These are phyloP conservation scores for Alternaria triticina DNA, from an alignment of 2,329 filamentous ascomycete genomes.

Conservation along the genomic window DNA sequence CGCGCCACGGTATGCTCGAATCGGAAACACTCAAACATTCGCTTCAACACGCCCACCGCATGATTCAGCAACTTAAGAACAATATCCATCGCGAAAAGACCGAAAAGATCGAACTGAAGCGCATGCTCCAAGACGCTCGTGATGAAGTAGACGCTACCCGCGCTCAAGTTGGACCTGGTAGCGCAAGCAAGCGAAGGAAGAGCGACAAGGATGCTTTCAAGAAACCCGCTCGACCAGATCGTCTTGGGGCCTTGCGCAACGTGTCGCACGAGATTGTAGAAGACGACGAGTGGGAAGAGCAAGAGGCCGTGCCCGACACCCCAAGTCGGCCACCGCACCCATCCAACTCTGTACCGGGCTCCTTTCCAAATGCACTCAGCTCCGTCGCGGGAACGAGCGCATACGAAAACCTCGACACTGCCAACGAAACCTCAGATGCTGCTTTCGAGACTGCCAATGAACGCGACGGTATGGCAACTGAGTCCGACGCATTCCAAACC, in stretches of 20 bases:
- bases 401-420: constrained; percentile 78
- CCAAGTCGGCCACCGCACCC: constrained; percentile 56
- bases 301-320: constrained; percentile 63
- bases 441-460: constrained; percentile 80
- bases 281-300: constrained; percentile 85
- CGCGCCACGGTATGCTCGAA: constrained; percentile 89
- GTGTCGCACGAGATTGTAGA: constrained; percentile 79
- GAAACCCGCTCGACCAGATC: constrained; percentile 74
- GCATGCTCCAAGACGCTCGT: constrained; percentile 91
- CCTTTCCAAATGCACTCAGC: constrained; percentile 40
- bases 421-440: constrained; percentile 71
- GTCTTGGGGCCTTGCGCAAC: constrained; percentile 76
- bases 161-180: constrained; percentile 55
- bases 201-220: constrained; percentile 67
- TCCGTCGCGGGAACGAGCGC: constrained; percentile 49
- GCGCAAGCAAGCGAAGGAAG: constrained; percentile 64
- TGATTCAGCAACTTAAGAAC: constrained; percentile 93
- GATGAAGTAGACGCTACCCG: constrained; percentile 82
- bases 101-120: constrained; percentile 93
- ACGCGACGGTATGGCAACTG: constrained; percentile 69
- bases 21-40: constrained; percentile 95
- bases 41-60: constrained; percentile 90
- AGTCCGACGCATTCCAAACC: constrained; percentile 95
- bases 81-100: constrained; percentile 98
- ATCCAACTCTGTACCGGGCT: constrained; percentile 36